Base-by-base conservation (phyloP, 306 rosid species). In the Neltuma alba region DNA sequence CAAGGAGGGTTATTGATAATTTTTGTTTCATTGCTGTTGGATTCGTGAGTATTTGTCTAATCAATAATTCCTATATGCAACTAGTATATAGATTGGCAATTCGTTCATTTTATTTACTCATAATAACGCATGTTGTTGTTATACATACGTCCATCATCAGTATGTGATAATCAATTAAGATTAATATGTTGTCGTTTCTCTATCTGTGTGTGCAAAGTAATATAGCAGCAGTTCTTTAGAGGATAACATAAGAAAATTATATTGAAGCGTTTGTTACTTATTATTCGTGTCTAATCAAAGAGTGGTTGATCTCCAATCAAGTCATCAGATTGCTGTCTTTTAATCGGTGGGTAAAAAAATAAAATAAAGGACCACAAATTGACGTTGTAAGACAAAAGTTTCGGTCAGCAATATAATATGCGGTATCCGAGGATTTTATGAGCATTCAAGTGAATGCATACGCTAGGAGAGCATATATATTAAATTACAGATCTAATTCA, bases 371-470 rank as follows among this genome's bases (percentile, higher is more conserved):
- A 58, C 34, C 64, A 4, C 64, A 58, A 27, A 10, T 58, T 58
- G 65, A 12, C 34, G 27, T 27, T 11, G 12, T 28, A 27, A 27
- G 33, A 58, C 65, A 58, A 27, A 27, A 3, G 31, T n/a, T 14
- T 13, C 28, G 36, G n/a, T 62, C 41, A 33, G 61, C 21, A 33
- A 7, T 63, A 63, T 63, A 14, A 71, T 21, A 55, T 23, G 12
- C 9, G 41, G 40, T 18, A 33, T 25, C 9, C 16, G 34, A 11
- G 65, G 65, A 36, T 62, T 72, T 71, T 12, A 4, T 28, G 44
- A 48, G 50, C 37, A 40, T 75, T 81, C 33, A 27, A 0, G 76
- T 66, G 61, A 75, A 66, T 31, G 70, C 69, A 58, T 28, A 55
- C 11, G 80, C 54, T 58, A 37, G 31, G 34, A 36, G 77, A 0